Evolutionary conservation across 257 asterid species (phyloP), one percentile per base, ranked within the genome.

Genomic region (Linderniella brevidens): DNA sequence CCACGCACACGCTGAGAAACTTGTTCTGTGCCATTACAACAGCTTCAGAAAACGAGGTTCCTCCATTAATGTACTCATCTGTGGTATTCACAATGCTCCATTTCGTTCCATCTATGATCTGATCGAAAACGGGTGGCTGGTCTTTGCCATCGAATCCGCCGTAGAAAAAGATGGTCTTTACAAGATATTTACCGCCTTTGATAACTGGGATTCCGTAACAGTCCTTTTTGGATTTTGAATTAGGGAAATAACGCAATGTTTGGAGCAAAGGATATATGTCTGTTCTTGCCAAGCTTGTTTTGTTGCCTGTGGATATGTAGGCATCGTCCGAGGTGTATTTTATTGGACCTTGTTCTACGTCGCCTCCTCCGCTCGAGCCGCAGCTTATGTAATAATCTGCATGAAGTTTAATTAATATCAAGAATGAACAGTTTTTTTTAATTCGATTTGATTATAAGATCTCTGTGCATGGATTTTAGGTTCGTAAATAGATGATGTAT

Each of bases 101-200:
- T 53, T 53, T 83, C 1, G 86, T 74, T 2, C 92, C 95, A 47
- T 87, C 97, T 8, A 83, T 73, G 64, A 83, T 74, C 72, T 83
- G 95, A 64, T 87, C 95, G 54, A 87, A 87, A 48, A 83, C 75
- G 8, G 97, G 84, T 8, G 97, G 95, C 9, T 67, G 63, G 0
- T 53, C 60, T 13, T 79, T 81, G 46, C 95, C 93, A 60, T 83
- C 93, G 32, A 82, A 87, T 7, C 82, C 79, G 8, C 95, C 97
- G 37, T 80, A 83, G 52, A 67, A 87, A 46, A 73, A 78, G 2
- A 70, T 17, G 0, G 92, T 78, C 56, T 72, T 80, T 7, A 87
- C 81, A 12, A 80, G 61, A 43, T 71, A 59, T 35, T 64, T 83
- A 39, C 67, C 70, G 32, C 80, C 83, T 46, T 69, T 74, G n/a